phyloP scores from a whole-genome alignment of 2,329 filamentous ascomycete species.

The Xylaria digitata region DNA sequence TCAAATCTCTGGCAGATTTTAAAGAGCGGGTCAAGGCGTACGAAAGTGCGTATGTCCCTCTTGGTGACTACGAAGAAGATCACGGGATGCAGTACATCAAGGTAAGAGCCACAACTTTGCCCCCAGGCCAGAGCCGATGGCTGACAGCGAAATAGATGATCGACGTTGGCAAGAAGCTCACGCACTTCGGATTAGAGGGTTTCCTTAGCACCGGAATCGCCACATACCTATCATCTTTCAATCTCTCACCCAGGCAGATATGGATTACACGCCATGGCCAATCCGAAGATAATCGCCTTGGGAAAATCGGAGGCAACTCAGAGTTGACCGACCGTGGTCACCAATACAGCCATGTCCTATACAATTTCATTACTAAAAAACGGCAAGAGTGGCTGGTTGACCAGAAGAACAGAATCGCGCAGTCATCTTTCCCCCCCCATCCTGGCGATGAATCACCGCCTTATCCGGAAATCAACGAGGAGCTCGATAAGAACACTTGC shows the following conservation, averaged over 20 bases:
- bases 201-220: conserved; percentile 93
- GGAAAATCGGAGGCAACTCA: conserved; percentile 90
- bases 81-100: conserved; percentile 94
- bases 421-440: conserved; percentile 86
- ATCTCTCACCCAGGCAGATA: conserved; percentile 92
- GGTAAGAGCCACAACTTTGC: conserved; percentile 52
- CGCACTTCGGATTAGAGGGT: conserved; percentile 89
- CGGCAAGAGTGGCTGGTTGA: conserved; percentile 84
- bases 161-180: conserved; percentile 93
- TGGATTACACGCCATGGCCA: conserved; percentile 98
- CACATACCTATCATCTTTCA: conserved; percentile 96
- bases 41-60: conserved; percentile 90
- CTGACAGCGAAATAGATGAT: conserved; percentile 74
- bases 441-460: conserved; percentile 94
- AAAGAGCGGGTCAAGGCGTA: conserved; percentile 92
- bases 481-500: conserved; percentile 88
- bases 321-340: conserved; percentile 83
- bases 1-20: conserved; percentile 87
- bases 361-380: conserved; percentile 85
- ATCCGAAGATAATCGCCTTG: conserved; percentile 85
- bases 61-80: conserved; percentile 91
- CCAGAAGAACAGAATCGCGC: conserved; percentile 80
- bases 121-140: neutral
- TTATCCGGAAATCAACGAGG: conserved; percentile 83
- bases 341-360: conserved; percentile 81